Percentiles rank a stretch among this genome's conserved stretches.
Conservation (phyloP, 1,284 basidiomycete species). For the Ceratobasidium sp. region DNA sequence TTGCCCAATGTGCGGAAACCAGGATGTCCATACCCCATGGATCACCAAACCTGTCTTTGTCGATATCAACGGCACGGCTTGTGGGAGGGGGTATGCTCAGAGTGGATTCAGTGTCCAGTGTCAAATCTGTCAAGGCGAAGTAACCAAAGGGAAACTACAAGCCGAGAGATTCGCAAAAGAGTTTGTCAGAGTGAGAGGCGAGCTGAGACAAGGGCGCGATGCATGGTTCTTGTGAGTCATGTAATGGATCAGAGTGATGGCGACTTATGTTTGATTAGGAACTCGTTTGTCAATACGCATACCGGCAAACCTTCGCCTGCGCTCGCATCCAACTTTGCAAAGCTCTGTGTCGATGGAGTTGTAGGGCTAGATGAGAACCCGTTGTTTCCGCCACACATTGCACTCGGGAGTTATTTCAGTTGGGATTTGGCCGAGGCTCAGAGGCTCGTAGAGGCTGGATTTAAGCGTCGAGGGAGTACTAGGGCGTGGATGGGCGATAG, state of each 20-base stretch:
- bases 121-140: constrained; percentile 17
- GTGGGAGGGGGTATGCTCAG: constrained; percentile 21
- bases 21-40: constrained; percentile 16
- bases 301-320: constrained; percentile 19
- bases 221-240: constrained; percentile 27
- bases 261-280: background rate
- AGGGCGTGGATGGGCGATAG: constrained; percentile 35
- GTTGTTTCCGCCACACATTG: constrained; percentile 13
- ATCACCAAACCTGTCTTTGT: constrained; percentile 14
- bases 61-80: background rate
- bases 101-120: constrained; percentile 14
- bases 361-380: constrained; percentile 23
- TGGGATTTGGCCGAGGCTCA: constrained; percentile 30
- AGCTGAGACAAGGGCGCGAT: constrained; percentile 13
- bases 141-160: constrained; percentile 24
- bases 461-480: constrained; percentile 20
- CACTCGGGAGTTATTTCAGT: constrained; percentile 30
- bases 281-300: constrained; percentile 25
- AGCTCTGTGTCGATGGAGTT: constrained; percentile 26
- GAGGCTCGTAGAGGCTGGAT: constrained; percentile 29
- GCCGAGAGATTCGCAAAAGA: constrained; percentile 22
- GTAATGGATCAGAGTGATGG: background rate
- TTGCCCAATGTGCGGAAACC: constrained; percentile 28
- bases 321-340: constrained; percentile 17
- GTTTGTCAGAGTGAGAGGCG: constrained; percentile 22